phyloP scores from a whole-genome alignment of 2,329 filamentous ascomycete genomes.

The Aspergillus udagawae region DNA sequence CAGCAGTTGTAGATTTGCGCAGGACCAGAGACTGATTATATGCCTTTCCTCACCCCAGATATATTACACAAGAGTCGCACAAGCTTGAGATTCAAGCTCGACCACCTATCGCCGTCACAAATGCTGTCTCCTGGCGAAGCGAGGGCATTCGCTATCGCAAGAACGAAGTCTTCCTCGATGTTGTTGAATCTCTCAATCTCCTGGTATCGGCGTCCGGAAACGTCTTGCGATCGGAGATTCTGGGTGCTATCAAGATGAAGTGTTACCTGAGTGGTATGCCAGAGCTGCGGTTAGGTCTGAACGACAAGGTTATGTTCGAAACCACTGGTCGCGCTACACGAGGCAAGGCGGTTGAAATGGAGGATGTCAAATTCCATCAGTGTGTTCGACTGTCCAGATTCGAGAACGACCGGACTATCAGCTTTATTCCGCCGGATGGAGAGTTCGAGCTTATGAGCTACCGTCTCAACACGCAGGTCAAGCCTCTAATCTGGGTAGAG shows the following conservation, averaged over 20 bases:
- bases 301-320: conserved; percentile 99
- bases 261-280: conserved; percentile 99
- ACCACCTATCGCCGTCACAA: conserved; percentile 95
- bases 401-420: conserved; percentile 97
- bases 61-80: conserved; percentile 98
- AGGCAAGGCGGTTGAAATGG: conserved; percentile 98
- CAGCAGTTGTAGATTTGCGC: neutral
- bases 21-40: conserved; percentile 1
- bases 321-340: conserved; percentile 89
- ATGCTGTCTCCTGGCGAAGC: conserved; percentile 95
- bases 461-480: conserved; percentile 96
- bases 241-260: conserved; percentile 99
- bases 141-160: conserved; percentile 98
- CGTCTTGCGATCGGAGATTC: conserved; percentile 90
- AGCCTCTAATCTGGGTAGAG: conserved; percentile 98
- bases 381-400: conserved; percentile 93
- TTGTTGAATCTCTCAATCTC: conserved; percentile 93
- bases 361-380: conserved; percentile 99
- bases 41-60: conserved; percentile 43
- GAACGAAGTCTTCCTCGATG: conserved; percentile 98
- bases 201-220: conserved; percentile 93
- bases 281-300: conserved; percentile 85
- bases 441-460: conserved; percentile 99
- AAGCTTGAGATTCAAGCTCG: conserved; percentile 96
- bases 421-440: conserved; percentile 96